Percentiles rank a stretch among this genome's conserved stretches.
phyloP scores from a whole-genome alignment of 371 early-diverging fungal genomes.

The Syncephalastrum racemosum region DNA sequence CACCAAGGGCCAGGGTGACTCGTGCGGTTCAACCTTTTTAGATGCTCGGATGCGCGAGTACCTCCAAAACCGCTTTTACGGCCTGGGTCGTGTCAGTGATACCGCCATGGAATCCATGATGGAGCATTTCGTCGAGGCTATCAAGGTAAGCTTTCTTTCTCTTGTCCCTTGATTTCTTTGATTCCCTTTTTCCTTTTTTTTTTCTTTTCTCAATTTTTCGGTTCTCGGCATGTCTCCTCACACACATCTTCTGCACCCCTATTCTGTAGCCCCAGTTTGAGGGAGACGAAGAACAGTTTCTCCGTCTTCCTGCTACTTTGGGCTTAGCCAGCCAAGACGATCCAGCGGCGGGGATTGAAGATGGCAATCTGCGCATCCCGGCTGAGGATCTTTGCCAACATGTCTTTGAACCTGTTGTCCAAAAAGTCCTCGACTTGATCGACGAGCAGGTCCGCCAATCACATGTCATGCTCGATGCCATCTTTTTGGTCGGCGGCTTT shows the following conservation, averaged over 20 bases:
- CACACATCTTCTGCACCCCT: constrained; percentile 4
- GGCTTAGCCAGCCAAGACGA: constrained; percentile 55
- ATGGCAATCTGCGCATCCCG: constrained; percentile 53
- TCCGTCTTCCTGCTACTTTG: constrained; percentile 52
- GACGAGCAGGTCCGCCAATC: constrained; percentile 56
- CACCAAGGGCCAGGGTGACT: constrained; percentile 54
- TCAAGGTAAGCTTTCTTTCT: constrained; percentile 34
- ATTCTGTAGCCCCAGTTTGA: constrained; percentile 55
- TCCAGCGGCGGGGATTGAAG: constrained; percentile 58
- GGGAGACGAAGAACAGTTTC: constrained; percentile 58
- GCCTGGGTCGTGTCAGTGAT: constrained; percentile 44
- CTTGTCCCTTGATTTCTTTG: constrained; percentile 2
- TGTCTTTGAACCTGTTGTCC: constrained; percentile 61
- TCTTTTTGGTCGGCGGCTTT: constrained; percentile 64
- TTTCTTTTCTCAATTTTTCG: not conserved
- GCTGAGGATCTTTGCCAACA: constrained; percentile 50
- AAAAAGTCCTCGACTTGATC: constrained; percentile 52
- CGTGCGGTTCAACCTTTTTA: constrained; percentile 58
- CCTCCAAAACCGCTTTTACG: constrained; percentile 39
- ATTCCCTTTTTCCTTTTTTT: not conserved
- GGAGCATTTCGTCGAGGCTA: constrained; percentile 44
- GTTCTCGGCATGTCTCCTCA: constrained; percentile 5
- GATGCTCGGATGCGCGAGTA: constrained; percentile 55
- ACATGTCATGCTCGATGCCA: constrained; percentile 42
- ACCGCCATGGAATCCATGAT: constrained; percentile 52